Evolutionary conservation across 208 protist genomes (phyloP).

Genomic region (Porcisia deanei): DNA sequence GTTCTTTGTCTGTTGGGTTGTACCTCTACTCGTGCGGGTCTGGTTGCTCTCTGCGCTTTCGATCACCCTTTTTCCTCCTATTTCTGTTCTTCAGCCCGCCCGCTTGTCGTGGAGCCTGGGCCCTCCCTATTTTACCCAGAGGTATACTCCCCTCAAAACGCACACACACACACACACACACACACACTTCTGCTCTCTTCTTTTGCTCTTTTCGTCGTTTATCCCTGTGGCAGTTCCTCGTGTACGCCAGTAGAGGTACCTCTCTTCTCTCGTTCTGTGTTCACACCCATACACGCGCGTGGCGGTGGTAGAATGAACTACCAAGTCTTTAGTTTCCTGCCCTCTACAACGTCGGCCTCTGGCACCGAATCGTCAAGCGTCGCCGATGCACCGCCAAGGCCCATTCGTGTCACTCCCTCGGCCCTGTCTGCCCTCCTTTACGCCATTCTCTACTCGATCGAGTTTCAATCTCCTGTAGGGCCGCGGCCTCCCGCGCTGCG

Average conservation of each 20-base stretch:
- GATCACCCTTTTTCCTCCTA: background rate
- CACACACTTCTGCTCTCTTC: background rate
- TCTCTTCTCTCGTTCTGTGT: background rate
- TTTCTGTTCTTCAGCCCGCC: background rate
- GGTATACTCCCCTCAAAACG: too few relatives aligned
- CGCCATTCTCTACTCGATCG: slow-evolving; percentile 69
- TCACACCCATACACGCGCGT: background rate
- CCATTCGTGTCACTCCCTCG: slow-evolving; percentile 65
- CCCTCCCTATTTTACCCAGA: too few relatives aligned
- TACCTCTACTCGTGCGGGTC: background rate
- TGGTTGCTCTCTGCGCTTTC: background rate
- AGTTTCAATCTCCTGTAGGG: slow-evolving; percentile 64
- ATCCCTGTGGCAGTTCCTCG: background rate
- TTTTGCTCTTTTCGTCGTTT: background rate
- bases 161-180: background rate
- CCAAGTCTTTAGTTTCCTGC: slow-evolving; percentile 38
- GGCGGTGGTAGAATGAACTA: slow-evolving; percentile 32
- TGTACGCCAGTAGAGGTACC: background rate
- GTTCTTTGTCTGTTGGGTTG: background rate
- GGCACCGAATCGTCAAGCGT: background rate
- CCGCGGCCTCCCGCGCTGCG: slow-evolving; percentile 30
- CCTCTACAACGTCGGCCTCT: slow-evolving; percentile 6
- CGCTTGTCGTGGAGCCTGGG: too few relatives aligned
- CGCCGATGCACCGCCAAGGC: slow-evolving; percentile 9
- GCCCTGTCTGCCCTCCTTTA: slow-evolving; percentile 67